Evolutionary conservation across 2,329 filamentous ascomycete genomes (phyloP), one percentile per base, ranked within the genome.

Genomic region (Cladosporium halotolerans): DNA sequence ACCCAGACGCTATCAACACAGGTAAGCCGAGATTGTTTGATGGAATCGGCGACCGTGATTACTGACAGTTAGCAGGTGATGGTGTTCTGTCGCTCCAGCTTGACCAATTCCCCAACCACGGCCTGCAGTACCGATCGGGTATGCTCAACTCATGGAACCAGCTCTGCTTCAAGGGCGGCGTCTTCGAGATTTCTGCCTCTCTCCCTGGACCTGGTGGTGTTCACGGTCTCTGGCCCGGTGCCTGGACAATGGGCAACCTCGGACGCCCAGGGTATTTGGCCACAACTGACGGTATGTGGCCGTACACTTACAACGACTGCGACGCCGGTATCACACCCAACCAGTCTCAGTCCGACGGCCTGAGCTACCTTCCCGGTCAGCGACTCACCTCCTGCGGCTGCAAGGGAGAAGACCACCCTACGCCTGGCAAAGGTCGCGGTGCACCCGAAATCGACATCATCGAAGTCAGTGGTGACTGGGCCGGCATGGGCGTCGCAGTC

Each of bases 71-170:
- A 45, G 54, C 84, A 3, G 75, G 72, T 40, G 75, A 83, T 58
- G 84, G 84, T 23, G 78, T 78, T 1, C 72, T 87, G 38, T 79
- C 84, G 62, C 71, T 88, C 47, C 76, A 76, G 43, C 85, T 88
- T 60, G 83, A 86, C 63, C 74, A 77, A 6, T 85, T 83, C 64
- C 68, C 79, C 57, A 88, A 80, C 57, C 84, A 88, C 64, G 77
- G 78, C 45, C 70, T 86, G 18, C 76, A 84, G 55, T 88, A 84
- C 63, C 78, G 84, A 47, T 87, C 84, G 5, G 84, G 83, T n/a
- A 88, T 88, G 84, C 60, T 88, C 8, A 84, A 88, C 62, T 85
- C 81, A 9, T 88, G 84, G 84, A 88, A 88, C 66, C 81, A 86
- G 64, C 66, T 88, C 52, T 86, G 85, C 68, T 88, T 87, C 72